Percentiles rank a stretch among this genome's conserved stretches.
phyloP scores from a whole-genome alignment of 1,284 basidiomycete genomes.

The Ustilago curta region DNA sequence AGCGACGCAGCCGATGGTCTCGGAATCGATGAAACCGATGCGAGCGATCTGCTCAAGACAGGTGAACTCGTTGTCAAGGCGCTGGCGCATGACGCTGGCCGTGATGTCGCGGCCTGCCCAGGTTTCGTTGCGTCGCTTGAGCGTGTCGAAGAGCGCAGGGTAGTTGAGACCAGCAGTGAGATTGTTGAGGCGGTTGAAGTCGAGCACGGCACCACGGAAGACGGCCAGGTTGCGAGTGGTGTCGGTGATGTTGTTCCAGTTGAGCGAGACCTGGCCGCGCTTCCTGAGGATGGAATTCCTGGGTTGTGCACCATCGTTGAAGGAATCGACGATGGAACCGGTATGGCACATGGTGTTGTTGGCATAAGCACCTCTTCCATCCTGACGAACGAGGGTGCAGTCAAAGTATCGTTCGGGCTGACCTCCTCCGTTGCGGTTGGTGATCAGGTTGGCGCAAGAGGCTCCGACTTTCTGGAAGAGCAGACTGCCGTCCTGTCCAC shows the following conservation, averaged over 20 bases:
- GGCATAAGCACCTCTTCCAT: conserved; percentile 72
- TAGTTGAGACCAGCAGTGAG: conserved; percentile 81
- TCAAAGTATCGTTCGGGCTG: conserved; percentile 85
- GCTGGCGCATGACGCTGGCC: conserved; percentile 81
- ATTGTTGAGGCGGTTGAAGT: conserved; percentile 86
- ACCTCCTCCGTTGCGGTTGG: conserved; percentile 67
- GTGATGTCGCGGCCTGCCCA: conserved; percentile 88
- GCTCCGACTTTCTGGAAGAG: conserved; percentile 92
- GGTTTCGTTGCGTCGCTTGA: conserved; percentile 79
- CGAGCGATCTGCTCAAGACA: conserved; percentile 88
- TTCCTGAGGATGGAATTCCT: conserved; percentile 59
- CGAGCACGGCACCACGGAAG: conserved; percentile 90
- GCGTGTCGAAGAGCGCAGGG: conserved; percentile 82
- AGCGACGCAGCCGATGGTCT: conserved; percentile 93
- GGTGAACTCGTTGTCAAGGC: conserved; percentile 75
- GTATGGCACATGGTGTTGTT: conserved; percentile 60
- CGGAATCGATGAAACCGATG: conserved; percentile 93
- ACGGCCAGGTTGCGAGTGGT: conserved; percentile 84
- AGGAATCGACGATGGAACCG: conserved; percentile 31
- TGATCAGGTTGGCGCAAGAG: conserved; percentile 82
- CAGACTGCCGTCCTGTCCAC: conserved; percentile 89
- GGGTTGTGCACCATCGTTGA: conserved; percentile 44
- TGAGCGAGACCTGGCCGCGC: conserved; percentile 89
- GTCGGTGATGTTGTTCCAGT: conserved; percentile 85
- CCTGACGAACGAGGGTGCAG: conserved; percentile 87